Base-by-base conservation (phyloP, 345 rosid genomes). In the Linum tenue region DNA sequence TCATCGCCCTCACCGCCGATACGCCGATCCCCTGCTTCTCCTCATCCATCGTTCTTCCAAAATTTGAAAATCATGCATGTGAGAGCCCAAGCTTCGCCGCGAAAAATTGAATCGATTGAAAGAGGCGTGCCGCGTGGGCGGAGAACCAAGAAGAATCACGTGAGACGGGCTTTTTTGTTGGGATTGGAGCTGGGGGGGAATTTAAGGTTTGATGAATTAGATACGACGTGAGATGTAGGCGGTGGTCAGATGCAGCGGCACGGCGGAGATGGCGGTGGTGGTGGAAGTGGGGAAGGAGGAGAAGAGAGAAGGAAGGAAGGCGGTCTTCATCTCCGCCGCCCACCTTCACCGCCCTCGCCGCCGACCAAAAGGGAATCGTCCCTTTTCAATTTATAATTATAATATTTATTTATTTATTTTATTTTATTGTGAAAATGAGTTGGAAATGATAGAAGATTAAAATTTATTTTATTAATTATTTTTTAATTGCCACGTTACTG, bases 1-100 rank as follows among this genome's bases (percentile, higher is more conserved):
- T 62, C 31, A 79, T 62, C 66, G 48, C 61, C 31, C 65, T 72
- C 41, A 67, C 55, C 43, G 70, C 56, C 0, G 67, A 58, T 56
- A 68, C 59, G n/a, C 43, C 55, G 43, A 37, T 60, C 44, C 68
- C 64, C 4, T 72, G 71, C 51, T 81, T 82, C 62, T 82, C 75
- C 11, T 80, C 67, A 64, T 81, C 91, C 96, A 86, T 87, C 53
- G 14, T 8, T 48, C 6, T 43, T 43, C 3, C 31, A 22, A 1
- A 22, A 22, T 22, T 48, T 48, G 9, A 48, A 48, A 12, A 48
- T 48, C 53, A 7, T 9, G 53, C 53, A 48, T 48, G 53, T 15
- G 14, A 5, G 53, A 48, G 14, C 50, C 53, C 11, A 48, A 48
- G 2, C 53, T 14, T 0, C 44, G 44, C 44, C 44, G 5, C 6